Percentiles rank a stretch among this genome's conserved stretches.
phyloP scores from a whole-genome alignment of 1,139 yeast genomes.

The Yamadazyma triangularis region DNA sequence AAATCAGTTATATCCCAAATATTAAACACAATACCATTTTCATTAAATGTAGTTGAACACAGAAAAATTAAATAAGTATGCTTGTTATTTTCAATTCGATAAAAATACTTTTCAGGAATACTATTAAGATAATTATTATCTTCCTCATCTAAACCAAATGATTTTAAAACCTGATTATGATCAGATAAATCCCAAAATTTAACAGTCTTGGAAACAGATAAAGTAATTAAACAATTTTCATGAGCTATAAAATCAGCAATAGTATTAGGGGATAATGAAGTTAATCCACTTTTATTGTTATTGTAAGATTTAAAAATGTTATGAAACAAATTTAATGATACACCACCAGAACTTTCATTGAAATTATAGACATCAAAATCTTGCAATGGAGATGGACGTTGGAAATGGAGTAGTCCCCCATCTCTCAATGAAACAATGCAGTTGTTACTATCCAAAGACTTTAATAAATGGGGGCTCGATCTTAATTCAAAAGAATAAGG shows the following conservation, averaged over 20 bases:
- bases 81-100: slow-evolving; percentile 10
- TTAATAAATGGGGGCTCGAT: slow-evolving; percentile 50
- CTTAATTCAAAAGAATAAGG: slow-evolving; percentile 76
- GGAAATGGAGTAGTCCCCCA: slow-evolving; percentile 62
- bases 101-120: slow-evolving; percentile 30
- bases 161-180: slow-evolving; percentile 16
- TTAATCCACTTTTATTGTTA: not conserved
- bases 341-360: slow-evolving; percentile 41
- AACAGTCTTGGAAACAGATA: slow-evolving; percentile 46
- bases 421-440: slow-evolving; percentile 60
- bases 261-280: slow-evolving; percentile 17
- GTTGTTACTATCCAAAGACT: slow-evolving; percentile 38
- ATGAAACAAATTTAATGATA: slow-evolving; percentile 19
- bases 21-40: slow-evolving; percentile 20
- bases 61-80: slow-evolving; percentile 13
- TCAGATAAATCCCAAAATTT: slow-evolving; percentile 52
- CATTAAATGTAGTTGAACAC: slow-evolving; percentile 9
- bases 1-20: slow-evolving; percentile 18
- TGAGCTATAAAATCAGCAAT: slow-evolving; percentile 25
- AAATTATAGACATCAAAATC: slow-evolving; percentile 51
- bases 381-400: slow-evolving; percentile 28
- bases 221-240: slow-evolving; percentile 14
- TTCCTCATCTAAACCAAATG: slow-evolving; percentile 6
- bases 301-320: not conserved
- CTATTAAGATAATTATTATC: slow-evolving; percentile 17